Evolutionary conservation across 148 eudicot genomes (phyloP), one percentile per base, ranked within the genome.

Genomic region (Arbutus unedo): DNA sequence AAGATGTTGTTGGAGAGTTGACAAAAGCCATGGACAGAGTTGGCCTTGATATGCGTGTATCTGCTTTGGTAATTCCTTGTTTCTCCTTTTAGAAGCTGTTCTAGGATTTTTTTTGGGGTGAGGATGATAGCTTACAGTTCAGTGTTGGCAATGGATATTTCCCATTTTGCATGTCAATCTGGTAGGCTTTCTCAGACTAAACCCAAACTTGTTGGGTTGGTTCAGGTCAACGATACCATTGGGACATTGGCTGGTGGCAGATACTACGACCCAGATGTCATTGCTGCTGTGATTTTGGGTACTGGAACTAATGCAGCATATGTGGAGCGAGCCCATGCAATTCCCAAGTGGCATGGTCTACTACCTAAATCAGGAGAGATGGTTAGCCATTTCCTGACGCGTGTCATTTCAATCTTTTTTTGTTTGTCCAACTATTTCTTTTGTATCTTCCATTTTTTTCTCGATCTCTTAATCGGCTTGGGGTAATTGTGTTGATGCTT

Each of bases 281-380:
- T 92, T 81, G 98, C 97, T 60, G 98, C 98, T 82, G 94, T 96
- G 48, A 96, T 96, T 71, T 90, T 96, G 86, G 99, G 99, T 82
- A 96, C 99, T 56, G 99, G 99, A 87, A 96, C 99, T 73, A 96
- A 96, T 89, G 99, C 98, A 81, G 99, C 99, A 7, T 96, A 94
- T 90, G 95, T 96, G 49, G 99, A 96, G 85, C 93, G 91, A 56
- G 95, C 94, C 47, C 87, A 87, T 79, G 99, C 95, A 59, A 94
- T 96, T 86, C 99, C 98, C 71, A 96, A 96, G 90, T 93, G 91
- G 97, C 97, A 96, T 76, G 98, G 97, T 78, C 86, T 88, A 76
- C 87, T 87, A 49, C 94, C 97, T 67, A 92, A 88, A 87, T 91
- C 94, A 6, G 99, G 94, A 79, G 95, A 94, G 82, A 96, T 96